Evolutionary conservation across 2,329 filamentous ascomycete species (phyloP), one percentile per base, ranked within the genome.

Genomic region (Bipolaris gigantea): DNA sequence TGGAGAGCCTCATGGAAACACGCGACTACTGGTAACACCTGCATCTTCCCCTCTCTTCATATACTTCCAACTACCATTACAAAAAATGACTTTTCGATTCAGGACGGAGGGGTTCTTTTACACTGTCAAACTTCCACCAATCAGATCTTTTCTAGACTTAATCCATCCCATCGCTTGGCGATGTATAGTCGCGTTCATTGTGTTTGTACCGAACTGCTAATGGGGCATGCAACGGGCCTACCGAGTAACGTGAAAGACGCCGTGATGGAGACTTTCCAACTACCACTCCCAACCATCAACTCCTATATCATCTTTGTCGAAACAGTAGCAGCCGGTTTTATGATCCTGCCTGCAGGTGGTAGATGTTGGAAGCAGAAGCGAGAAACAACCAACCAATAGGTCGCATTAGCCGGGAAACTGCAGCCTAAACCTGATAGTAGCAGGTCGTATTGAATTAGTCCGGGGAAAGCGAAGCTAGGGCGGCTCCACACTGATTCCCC

Each of bases 1-100:
- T 32, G 21, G 27, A 40, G n/a, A 52, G 19, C n/a, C 39, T 55
- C 53, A 52, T 55, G n/a, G n/a, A n/a, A 21, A n/a, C 18, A n/a
- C 36, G 21, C 23, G 23, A 51, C 42, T 36, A 19, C 44, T 36
- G 15, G 11, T 7, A 6, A 5, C 13, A 18, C n/a, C 6, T 16
- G 21, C 23, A 18, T n/a, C 10, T 46, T 4, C 36, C 13, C 33
- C 43, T 27, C n/a, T 27, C 21, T 25, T 35, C 15, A 33, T 23
- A 35, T 35, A 18, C 10, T 35, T 8, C 13, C 9, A 34, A 16
- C 3, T 10, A 11, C 3, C n/a, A 25, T 4, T 27, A 36, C 33
- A 10, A 4, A n/a, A 33, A n/a, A n/a, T n/a, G n/a, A 36, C n/a
- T 7, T 16, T 33, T 10, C 15, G 10, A 21, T 11, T 4, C 1